Evolutionary conservation across 176 grass and related monocot genomes (phyloP), one percentile per base, ranked within the genome.

Genomic region (Avena atlantica): DNA sequence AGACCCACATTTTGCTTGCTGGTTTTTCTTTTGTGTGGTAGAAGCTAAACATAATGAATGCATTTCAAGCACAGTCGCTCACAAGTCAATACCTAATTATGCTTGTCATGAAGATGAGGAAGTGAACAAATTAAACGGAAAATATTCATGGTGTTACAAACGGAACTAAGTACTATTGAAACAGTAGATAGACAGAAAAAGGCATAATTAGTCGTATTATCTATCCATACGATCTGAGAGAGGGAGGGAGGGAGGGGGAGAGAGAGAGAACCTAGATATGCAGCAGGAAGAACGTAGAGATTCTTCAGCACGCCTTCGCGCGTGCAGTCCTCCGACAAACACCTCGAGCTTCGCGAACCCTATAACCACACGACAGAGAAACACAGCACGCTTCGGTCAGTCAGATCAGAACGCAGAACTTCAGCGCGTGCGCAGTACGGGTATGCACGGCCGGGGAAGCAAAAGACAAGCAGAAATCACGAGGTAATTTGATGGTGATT

Each of bases 291-390:
- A 68, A 83, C 68, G 81, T 68, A 81, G 47, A 81, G 34, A 73
- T 75, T 64, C 16, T 36, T 60, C 34, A 84, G 55, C 87, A 89
- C 70, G 63, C 85, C 61, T 88, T 56, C 61, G 69, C 34, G 65
- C 81, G 72, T 76, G 72, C 72, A 10, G 72, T 76, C 67, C 27
- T 24, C 78, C 73, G 83, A 91, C 89, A 91, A 64, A 23, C 27
- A 74, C 79, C 83, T 89, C 70, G 64, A 89, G 72, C 70, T 27
- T 65, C 63, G 68, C 27, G 82, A 74, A 82, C 66, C 67, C 47
- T 77, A 64, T 11, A 81, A 29, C 51, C 65, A 16, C 64, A 61
- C 50, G 29, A 64, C 21, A 47, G 70, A 65, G 8, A 15, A 58
- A 68, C 56, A 29, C 65, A 69, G 44, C 48, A 25, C 8, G 17